Percentiles rank a stretch among this genome's conserved stretches.
Evolutionary conservation across 2,329 filamentous ascomycete species (phyloP).

Genomic region (Aureobasidium vineae): DNA sequence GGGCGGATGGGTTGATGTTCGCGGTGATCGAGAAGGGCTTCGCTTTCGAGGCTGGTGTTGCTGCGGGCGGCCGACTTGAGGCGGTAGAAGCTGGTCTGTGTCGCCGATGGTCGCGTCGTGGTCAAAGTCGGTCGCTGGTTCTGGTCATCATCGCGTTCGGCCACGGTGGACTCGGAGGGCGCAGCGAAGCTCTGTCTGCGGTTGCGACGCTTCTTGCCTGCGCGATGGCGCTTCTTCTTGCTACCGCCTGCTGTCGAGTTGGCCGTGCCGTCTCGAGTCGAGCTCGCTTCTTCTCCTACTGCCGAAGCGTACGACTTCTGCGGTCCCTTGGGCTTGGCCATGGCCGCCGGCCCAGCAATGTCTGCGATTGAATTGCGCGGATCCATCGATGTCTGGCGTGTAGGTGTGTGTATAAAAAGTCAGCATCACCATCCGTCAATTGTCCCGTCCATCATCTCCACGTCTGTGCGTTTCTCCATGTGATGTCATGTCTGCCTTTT

Average conservation of each 20-base stretch:
- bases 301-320: conserved; percentile 2
- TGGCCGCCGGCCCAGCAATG: conserved; percentile 11
- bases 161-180: conserved; percentile 56
- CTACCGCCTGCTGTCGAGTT: conserved; percentile 11
- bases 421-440: not conserved
- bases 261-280: conserved; percentile 11
- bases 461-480: not conserved
- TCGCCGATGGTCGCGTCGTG: conserved; percentile 40
- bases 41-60: conserved; percentile 84
- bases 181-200: conserved; percentile 79
- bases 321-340: conserved; percentile 12
- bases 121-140: conserved; percentile 42
- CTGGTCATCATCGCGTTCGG: conserved; percentile 51
- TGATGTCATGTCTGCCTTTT: not conserved
- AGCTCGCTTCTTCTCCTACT: not conserved
- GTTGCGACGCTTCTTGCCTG: conserved; percentile 72
- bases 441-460: not conserved
- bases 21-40: conserved; percentile 76
- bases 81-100: conserved; percentile 54
- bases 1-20: conserved; percentile 45
- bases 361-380: conserved; percentile 16
- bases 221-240: conserved; percentile 71
- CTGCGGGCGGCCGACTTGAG: conserved; percentile 61
- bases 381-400: not conserved
- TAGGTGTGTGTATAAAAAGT: not conserved